Base-by-base conservation (phyloP, 306 rosid genomes). In the Acmispon strigosus region DNA sequence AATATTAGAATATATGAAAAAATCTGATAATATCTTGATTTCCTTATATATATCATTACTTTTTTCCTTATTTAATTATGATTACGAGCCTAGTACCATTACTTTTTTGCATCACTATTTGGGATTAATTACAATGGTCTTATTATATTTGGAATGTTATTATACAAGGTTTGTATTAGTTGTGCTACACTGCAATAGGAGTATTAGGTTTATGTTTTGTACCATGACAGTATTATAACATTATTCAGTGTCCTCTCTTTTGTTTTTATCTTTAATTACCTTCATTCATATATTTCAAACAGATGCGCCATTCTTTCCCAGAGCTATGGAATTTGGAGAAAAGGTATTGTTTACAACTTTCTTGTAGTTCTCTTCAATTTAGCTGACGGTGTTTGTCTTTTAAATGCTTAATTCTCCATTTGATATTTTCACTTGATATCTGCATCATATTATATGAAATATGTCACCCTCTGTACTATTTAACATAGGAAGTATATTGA, bases 241-340 rank as follows among this genome's bases (percentile, higher is more conserved):
- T 20, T 20, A 19, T 64, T 45, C 41, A 44, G 20, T 64, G 58
- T 51, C 13, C 14, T 39, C 39, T 43, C 54, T 63, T 22, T 8
- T 32, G 9, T 4, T 4, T 45, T 13, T n/a, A 6, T 47, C 62
- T 72, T 73, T 14, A 39, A 54, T 45, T 57, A 52, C 52, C 14
- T 78, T 53, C 52, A 65, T 59, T 65, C 70, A 55, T 69, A 13
- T 36, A 4, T 69, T 76, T 80, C 63, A 50, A 79, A 84, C 86
- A 94, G 95, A 79, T 84, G 86, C 78, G 65, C 19, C 89, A 89
- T 80, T 83, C 78, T 79, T 90, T 94, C 76, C 90, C 97, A 0
- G 98, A 94, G 77, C 80, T 90, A 34, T 94, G 97, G 96, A 80
- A 77, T 78, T 69, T 94, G 85, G 96, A 90, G 74, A 87, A 90